Evolutionary conservation across 192 early-diverging fungal genomes (phyloP).

Genomic region (Umbelopsis vinacea): DNA sequence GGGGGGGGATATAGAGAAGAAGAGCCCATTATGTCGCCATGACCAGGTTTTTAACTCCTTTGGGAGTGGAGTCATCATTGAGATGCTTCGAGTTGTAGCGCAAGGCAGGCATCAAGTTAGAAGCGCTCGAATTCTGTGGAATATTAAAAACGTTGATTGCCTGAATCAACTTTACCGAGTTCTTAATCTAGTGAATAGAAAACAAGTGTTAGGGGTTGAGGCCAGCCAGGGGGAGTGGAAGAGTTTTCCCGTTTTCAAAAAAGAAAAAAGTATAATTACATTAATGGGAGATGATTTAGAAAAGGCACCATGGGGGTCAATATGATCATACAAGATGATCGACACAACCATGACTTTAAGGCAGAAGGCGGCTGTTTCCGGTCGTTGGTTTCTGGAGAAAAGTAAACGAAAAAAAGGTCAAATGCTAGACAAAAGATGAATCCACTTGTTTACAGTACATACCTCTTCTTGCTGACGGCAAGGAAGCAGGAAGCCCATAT

Average conservation of each 20-base stretch:
- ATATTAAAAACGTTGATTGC: conserved; percentile 37
- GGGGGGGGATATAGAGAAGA: not conserved
- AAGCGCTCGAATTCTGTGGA: conserved; percentile 37
- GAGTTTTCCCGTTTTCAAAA: not conserved
- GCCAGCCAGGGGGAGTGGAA: not conserved
- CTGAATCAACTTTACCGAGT: conserved; percentile 44
- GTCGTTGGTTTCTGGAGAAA: conserved; percentile 52
- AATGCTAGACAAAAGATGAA: too few species aligned
- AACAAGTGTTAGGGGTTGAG: too few species aligned
- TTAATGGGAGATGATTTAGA: conserved; percentile 80
- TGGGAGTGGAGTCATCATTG: conserved; percentile 80
- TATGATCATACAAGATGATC: conserved; percentile 92
- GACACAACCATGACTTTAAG: conserved; percentile 87
- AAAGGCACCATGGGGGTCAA: conserved; percentile 79
- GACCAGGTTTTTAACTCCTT: conserved; percentile 57
- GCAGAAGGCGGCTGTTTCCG: conserved; percentile 74
- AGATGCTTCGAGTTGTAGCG: conserved; percentile 81
- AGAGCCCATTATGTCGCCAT: conserved; percentile 36
- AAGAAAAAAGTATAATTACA: conserved; percentile 51
- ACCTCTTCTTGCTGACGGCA: conserved; percentile 72
- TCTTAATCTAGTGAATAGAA: conserved; percentile 38
- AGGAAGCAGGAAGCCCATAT: conserved; percentile 81
- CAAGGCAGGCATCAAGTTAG: conserved; percentile 74
- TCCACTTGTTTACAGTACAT: not conserved
- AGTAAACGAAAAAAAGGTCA: not conserved